Percentiles rank a stretch among this genome's conserved stretches.
Evolutionary conservation across 202 grass and related monocot species (phyloP).

Genomic region (Miscanthus sacchariflorus): DNA sequence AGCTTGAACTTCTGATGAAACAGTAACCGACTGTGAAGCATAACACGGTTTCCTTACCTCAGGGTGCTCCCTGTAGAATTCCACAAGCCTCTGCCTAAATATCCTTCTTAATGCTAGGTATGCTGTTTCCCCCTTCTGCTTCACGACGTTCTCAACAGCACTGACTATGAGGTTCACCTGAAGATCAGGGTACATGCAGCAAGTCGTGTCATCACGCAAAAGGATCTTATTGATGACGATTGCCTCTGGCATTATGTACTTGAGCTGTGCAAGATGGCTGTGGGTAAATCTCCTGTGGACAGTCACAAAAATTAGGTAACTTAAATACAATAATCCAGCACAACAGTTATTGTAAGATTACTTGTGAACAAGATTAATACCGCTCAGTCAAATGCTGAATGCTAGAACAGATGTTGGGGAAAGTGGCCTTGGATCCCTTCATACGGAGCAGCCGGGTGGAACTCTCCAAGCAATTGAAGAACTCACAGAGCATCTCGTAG

Average conservation of each 20-base stretch:
- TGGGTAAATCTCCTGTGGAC: conserved; percentile 78
- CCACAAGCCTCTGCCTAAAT: conserved; percentile 76
- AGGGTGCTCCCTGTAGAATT: conserved; percentile 74
- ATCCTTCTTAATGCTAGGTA: conserved; percentile 68
- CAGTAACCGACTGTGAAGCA: conserved; percentile 11
- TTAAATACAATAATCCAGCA: not conserved
- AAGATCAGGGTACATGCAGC: conserved; percentile 87
- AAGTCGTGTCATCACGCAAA: conserved; percentile 74
- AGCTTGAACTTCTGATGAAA: not conserved
- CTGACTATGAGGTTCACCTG: conserved; percentile 69
- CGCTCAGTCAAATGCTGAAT: conserved; percentile 71
- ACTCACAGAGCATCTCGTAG: conserved; percentile 82
- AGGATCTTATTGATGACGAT: conserved; percentile 81
- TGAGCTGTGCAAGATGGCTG: conserved; percentile 76
- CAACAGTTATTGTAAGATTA: not conserved
- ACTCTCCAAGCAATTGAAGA: conserved; percentile 84
- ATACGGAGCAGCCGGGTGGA: conserved; percentile 75
- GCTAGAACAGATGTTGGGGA: conserved; percentile 72
- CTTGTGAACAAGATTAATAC: conserved; percentile 40
- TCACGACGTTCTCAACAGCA: conserved; percentile 42
- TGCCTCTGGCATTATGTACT: conserved; percentile 80
- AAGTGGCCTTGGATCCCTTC: conserved; percentile 71
- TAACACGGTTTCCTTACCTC: conserved; percentile 53
- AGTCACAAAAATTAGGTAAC: conserved; percentile 25
- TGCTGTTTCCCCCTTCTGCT: conserved; percentile 66